Percentiles rank a stretch among this genome's conserved stretches.
These are phyloP conservation scores for Solanum chmielewskii DNA, from an alignment of 257 asterid species.

Conservation along the genomic window DNA sequence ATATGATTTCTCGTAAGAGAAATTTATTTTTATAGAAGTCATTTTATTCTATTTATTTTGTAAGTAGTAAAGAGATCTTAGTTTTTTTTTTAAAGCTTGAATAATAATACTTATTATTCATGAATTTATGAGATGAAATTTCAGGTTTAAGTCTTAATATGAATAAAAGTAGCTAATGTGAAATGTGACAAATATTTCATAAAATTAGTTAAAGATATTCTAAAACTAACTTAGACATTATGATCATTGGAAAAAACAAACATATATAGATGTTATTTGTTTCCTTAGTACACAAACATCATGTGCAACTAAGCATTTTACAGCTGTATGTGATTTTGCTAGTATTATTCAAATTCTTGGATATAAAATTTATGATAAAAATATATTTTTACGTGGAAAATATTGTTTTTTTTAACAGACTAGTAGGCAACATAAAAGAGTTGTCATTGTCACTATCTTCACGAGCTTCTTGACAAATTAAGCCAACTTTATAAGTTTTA, in stretches of 20 bases:
- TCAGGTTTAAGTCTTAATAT: no score
- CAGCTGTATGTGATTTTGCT: not conserved
- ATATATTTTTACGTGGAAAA: not conserved
- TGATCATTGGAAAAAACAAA: no score
- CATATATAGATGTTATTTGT: not conserved
- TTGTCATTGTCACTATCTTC: not conserved
- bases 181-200: no score
- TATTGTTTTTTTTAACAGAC: not conserved
- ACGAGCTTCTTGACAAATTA: not conserved
- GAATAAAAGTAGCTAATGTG: no score
- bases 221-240: not conserved
- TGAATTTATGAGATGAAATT: not conserved
- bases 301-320: not conserved
- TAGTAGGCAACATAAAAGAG: not conserved
- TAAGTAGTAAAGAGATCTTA: not conserved
- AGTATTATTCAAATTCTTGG: not conserved
- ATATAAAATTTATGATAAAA: not conserved
- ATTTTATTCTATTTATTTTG: not conserved
- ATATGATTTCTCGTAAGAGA: not conserved
- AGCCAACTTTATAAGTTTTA: not conserved
- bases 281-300: not conserved
- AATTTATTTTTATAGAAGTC: no score
- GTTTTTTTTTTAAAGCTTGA: not conserved
- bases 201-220: no score
- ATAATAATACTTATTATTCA: not conserved